phyloP scores from a whole-genome alignment of 805 yeast species.

The Saccharomyces paradoxus region DNA sequence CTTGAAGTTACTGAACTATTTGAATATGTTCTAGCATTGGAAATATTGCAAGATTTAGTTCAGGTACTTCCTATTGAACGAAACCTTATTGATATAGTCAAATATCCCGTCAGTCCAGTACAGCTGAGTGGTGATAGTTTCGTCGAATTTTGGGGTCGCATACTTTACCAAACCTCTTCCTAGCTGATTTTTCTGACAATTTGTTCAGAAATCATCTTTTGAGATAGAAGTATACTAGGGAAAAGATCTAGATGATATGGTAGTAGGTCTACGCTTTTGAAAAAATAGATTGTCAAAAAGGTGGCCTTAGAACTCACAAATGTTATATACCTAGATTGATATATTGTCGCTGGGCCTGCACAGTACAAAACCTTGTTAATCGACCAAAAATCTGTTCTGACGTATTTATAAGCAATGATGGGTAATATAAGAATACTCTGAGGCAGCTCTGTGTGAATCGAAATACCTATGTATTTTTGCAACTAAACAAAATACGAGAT shows the following conservation, averaged over 20 bases:
- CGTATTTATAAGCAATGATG: neutral
- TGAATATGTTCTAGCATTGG: conserved; percentile 3
- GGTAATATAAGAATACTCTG: neutral
- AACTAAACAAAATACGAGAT: no score
- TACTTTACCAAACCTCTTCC: neutral
- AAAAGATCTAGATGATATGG: no score
- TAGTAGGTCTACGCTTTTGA: no score
- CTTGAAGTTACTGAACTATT: neutral
- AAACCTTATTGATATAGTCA: neutral
- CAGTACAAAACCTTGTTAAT: no score
- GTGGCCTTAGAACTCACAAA: no score
- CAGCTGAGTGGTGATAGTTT: neutral
- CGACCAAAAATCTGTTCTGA: no score
- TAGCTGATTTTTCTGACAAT: neutral
- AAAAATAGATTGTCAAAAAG: no score
- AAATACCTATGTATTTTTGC: no score
- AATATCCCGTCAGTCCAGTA: neutral
- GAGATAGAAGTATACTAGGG: no score
- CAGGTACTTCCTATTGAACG: conserved; percentile 3
- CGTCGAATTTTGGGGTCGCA: neutral
- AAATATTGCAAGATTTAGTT: conserved; percentile 1
- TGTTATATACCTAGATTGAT: no score
- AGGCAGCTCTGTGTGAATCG: neutral
- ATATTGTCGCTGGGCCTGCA: no score
- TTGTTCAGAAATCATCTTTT: no score